Percentiles rank a stretch among this genome's conserved stretches.
Evolutionary conservation across 495 filamentous ascomycete species (phyloP).

Genomic region (Talaromyces borbonicus): DNA sequence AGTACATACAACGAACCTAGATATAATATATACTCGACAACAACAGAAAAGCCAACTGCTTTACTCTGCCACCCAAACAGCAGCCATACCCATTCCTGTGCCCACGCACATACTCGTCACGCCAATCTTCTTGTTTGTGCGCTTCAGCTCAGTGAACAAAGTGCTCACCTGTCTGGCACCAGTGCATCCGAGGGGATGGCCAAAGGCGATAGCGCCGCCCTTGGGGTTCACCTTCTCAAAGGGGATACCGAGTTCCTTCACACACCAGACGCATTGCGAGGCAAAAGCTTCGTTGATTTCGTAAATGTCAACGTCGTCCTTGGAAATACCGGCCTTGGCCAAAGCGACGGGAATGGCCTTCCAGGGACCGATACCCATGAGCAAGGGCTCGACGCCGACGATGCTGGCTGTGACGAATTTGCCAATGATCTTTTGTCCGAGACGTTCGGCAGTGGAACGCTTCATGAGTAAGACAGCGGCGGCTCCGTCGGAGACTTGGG

Average conservation of each 20-base stretch:
- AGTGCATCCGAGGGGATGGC: conserved; percentile 91
- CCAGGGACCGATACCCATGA: conserved; percentile 96
- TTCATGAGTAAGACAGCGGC: conserved; percentile 95
- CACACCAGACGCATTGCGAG: conserved; percentile 88
- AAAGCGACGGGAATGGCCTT: conserved; percentile 90
- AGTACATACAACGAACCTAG: not conserved
- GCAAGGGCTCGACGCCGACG: conserved; percentile 81
- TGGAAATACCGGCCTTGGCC: conserved; percentile 72
- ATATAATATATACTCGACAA: not conserved
- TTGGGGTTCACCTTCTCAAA: conserved; percentile 84
- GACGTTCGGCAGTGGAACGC: conserved; percentile 77
- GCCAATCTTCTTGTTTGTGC: conserved; percentile 73
- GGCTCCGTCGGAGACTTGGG: conserved; percentile 90
- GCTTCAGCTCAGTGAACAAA: conserved; percentile 74
- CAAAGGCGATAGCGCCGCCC: conserved; percentile 97
- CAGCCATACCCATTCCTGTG: conserved; percentile 96
- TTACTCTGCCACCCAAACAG: conserved; percentile 85
- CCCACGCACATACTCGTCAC: conserved; percentile 96
- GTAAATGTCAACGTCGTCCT: conserved; percentile 90
- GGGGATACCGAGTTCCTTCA: conserved; percentile 76
- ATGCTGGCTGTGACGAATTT: conserved; percentile 80
- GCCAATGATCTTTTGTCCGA: conserved; percentile 81
- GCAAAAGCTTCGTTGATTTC: conserved; percentile 99
- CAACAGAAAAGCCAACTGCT: not conserved
- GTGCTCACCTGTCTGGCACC: conserved; percentile 91